Evolutionary conservation across 2,329 filamentous ascomycete genomes (phyloP).

Genomic region (Metarhizium sp.): DNA sequence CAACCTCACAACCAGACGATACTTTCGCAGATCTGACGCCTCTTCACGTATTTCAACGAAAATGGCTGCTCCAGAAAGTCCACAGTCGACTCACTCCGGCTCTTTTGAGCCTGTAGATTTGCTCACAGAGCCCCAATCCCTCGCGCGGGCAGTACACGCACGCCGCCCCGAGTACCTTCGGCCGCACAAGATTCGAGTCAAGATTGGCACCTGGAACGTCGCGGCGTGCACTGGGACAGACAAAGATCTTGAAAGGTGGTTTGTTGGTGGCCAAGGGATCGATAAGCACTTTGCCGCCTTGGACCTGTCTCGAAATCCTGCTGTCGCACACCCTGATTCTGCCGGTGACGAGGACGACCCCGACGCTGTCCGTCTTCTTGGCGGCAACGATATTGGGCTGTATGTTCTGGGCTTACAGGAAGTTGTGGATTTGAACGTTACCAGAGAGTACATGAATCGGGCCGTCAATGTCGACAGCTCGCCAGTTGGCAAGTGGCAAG

Average conservation of each 20-base stretch:
- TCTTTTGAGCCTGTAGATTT: slow-evolving; percentile 34
- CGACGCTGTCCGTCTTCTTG: slow-evolving; percentile 35
- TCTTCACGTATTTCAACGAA: slow-evolving; percentile 5
- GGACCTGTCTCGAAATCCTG: slow-evolving; percentile 30
- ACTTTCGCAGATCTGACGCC: slow-evolving; percentile 12
- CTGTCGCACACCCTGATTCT: slow-evolving; percentile 20
- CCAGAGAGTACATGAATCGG: slow-evolving; percentile 64
- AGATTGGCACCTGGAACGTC: slow-evolving; percentile 94
- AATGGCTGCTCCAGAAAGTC: slow-evolving; percentile 18
- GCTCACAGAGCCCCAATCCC: slow-evolving; percentile 41
- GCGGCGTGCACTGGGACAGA: slow-evolving; percentile 77
- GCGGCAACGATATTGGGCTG: slow-evolving; percentile 65
- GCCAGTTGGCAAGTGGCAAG: slow-evolving; percentile 70
- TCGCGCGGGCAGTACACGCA: slow-evolving; percentile 59
- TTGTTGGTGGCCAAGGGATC: slow-evolving; percentile 66
- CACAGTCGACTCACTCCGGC: slow-evolving; percentile 22
- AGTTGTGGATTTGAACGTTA: slow-evolving; percentile 74
- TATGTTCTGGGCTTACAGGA: slow-evolving; percentile 91
- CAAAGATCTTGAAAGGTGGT: slow-evolving; percentile 83
- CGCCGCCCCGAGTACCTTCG: slow-evolving; percentile 72
- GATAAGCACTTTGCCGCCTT: slow-evolving; percentile 52
- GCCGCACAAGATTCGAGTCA: slow-evolving; percentile 67
- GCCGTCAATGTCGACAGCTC: slow-evolving; percentile 61
- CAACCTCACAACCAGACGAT: slow-evolving; percentile 14
- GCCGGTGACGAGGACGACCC: slow-evolving; percentile 25